Conservation (phyloP, 2,329 filamentous ascomycete genomes). For the Calonectria leucothoes region DNA sequence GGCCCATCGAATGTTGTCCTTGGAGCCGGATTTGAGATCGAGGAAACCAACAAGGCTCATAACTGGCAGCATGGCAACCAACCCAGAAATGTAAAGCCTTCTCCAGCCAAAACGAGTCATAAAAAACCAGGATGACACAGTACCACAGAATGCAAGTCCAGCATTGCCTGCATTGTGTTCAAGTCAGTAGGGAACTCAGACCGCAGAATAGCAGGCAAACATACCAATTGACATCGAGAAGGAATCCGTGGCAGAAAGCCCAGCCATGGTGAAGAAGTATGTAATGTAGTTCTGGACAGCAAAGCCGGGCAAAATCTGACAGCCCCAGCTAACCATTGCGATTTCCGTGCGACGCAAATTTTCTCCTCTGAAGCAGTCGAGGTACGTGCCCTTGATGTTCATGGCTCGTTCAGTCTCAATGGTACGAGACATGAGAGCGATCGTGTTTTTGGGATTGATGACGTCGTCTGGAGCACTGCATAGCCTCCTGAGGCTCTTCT, state of each 20-base stretch:
- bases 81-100: constrained; percentile 45
- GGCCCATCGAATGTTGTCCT: constrained; percentile 7
- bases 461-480: constrained; percentile 11
- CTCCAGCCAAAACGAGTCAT: constrained; percentile 24
- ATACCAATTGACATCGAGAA: constrained; percentile 52
- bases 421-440: constrained; percentile 29
- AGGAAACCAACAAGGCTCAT: constrained; percentile 52
- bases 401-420: constrained; percentile 26
- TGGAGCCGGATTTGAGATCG: constrained; percentile 3
- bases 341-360: constrained; percentile 58
- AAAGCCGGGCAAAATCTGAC: constrained; percentile 51
- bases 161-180: constrained; percentile 41
- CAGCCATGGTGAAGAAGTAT: constrained; percentile 57
- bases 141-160: constrained; percentile 52
- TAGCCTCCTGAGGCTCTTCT: neutral
- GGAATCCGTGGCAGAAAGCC: constrained; percentile 47
- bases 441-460: constrained; percentile 22
- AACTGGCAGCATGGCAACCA: constrained; percentile 49
- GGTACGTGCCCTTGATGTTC: constrained; percentile 41
- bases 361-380: constrained; percentile 58
- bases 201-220: constrained; percentile 6
- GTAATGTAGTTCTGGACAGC: constrained; percentile 51
- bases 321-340: constrained; percentile 47
- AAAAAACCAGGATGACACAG: constrained; percentile 52
- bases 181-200: neutral